A percentile compares a stretch with the other conserved stretches of the same genome.
phyloP scores from a whole-genome alignment of 805 yeast species.

The Myxozyma vanderwaltii region DNA sequence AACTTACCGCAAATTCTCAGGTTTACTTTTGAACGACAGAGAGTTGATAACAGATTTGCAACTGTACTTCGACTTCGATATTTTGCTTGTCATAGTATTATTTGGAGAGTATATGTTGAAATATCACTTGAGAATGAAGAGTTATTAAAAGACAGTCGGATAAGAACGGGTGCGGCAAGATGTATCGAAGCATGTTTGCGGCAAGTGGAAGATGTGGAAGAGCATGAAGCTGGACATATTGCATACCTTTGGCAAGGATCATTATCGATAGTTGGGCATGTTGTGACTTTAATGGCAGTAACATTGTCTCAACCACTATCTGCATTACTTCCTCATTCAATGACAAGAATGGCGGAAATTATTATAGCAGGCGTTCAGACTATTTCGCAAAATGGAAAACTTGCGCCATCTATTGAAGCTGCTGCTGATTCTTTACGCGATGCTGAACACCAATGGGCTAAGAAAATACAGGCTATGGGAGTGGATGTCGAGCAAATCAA shows the following conservation, averaged over 20 bases:
- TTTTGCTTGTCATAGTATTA: conserved; percentile 25
- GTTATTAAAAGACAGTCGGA: conserved; percentile 9
- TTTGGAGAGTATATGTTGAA: conserved; percentile 26
- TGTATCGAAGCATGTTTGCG: conserved; percentile 24
- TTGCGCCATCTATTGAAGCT: conserved; percentile 23
- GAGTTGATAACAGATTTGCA: conserved; percentile 9
- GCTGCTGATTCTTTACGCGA: conserved; percentile 15
- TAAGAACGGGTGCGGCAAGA: conserved; percentile 16
- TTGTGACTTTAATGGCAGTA: conserved; percentile 22
- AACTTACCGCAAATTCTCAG: conserved; percentile 7
- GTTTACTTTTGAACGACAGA: conserved; percentile 13
- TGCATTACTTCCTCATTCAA: conserved; percentile 2
- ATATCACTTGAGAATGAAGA: conserved; percentile 11
- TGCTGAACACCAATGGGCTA: conserved; percentile 11
- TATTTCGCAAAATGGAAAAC: conserved; percentile 1
- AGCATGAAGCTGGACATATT: conserved; percentile 20
- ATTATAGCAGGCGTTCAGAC: conserved; percentile 5
- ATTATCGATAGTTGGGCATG: conserved; percentile 16
- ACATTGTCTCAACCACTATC: conserved; percentile 11
- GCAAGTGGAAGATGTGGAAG: conserved; percentile 17
- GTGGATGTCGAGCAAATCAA: background rate
- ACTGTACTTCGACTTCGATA: conserved; percentile 21
- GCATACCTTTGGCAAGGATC: conserved; percentile 28
- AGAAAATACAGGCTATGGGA: background rate
- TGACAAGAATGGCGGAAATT: conserved; percentile 4